Percentiles rank a stretch among this genome's conserved stretches.
Conservation (phyloP, 2,329 filamentous ascomycete genomes). For the Claviceps africana region DNA sequence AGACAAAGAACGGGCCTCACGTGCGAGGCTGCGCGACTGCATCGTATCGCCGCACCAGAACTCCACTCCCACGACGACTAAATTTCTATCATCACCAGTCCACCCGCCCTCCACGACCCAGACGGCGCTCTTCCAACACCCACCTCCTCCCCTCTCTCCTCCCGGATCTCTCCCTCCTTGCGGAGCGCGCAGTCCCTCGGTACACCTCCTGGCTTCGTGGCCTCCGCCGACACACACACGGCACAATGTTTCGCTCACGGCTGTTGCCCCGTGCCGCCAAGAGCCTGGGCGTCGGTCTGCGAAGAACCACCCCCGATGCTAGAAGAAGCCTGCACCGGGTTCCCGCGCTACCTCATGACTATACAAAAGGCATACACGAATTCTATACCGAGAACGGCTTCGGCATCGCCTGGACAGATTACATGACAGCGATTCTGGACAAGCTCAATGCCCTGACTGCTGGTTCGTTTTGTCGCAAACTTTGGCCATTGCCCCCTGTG, state of each 20-base stretch:
- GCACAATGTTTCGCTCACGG: slow-evolving; percentile 36
- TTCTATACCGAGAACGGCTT: slow-evolving; percentile 73
- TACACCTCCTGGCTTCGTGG: neutral
- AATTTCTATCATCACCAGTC: slow-evolving; percentile 1
- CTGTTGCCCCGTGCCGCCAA: slow-evolving; percentile 34
- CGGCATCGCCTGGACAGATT: slow-evolving; percentile 66
- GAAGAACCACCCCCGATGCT: slow-evolving; percentile 21
- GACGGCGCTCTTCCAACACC: neutral
- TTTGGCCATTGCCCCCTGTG: neutral
- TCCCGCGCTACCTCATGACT: slow-evolving; percentile 32
- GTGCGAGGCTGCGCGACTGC: neutral
- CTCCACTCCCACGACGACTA: neutral
- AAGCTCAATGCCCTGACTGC: slow-evolving; percentile 62
- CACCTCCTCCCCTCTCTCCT: neutral
- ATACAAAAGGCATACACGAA: slow-evolving; percentile 46
- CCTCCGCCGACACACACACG: neutral
- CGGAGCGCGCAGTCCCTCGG: neutral
- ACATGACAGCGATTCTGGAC: slow-evolving; percentile 60
- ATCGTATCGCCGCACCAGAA: too few species aligned
- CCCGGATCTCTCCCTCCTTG: neutral
- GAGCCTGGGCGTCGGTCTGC: slow-evolving; percentile 20
- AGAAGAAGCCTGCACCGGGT: slow-evolving; percentile 33
- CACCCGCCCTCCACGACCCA: neutral
- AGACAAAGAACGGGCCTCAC: neutral
- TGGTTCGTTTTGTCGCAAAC: slow-evolving; percentile 37